Evolutionary conservation across 169 alveolate genomes (phyloP).

Genomic region (Cystoisospora suis): DNA sequence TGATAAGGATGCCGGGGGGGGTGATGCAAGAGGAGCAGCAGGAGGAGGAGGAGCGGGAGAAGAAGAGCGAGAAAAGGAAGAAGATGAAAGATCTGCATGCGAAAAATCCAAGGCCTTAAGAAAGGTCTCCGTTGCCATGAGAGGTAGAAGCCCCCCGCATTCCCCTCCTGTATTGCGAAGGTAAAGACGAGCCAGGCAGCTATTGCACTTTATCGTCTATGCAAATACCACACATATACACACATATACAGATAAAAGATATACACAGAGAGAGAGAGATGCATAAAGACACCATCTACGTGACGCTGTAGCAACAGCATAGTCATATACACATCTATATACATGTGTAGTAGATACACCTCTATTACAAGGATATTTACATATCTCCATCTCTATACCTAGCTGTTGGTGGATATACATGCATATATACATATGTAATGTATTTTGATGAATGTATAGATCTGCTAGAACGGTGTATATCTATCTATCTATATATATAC

Average conservation of each 20-base stretch:
- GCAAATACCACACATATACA: background rate
- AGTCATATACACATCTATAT: background rate
- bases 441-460: background rate
- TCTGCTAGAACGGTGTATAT: background rate
- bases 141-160: constrained; percentile 29
- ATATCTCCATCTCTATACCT: background rate
- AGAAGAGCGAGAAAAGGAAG: background rate
- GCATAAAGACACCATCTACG: too few species aligned
- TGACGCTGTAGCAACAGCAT: background rate
- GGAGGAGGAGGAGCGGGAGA: background rate
- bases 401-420: background rate
- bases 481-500: too few species aligned
- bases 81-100: background rate
- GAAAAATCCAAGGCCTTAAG: background rate
- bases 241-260: too few species aligned
- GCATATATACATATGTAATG: background rate
- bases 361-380: background rate
- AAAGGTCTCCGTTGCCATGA: constrained; percentile 12
- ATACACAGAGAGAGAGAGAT: background rate
- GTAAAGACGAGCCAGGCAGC: constrained; percentile 13
- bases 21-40: background rate
- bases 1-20: background rate
- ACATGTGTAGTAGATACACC: background rate
- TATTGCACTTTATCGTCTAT: constrained; percentile 25
- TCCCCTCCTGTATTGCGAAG: background rate